A percentile compares a stretch with the other conserved stretches of the same genome.
phyloP scores from a whole-genome alignment of 2,329 filamentous ascomycete genomes.

The Coleophoma cylindrospora region DNA sequence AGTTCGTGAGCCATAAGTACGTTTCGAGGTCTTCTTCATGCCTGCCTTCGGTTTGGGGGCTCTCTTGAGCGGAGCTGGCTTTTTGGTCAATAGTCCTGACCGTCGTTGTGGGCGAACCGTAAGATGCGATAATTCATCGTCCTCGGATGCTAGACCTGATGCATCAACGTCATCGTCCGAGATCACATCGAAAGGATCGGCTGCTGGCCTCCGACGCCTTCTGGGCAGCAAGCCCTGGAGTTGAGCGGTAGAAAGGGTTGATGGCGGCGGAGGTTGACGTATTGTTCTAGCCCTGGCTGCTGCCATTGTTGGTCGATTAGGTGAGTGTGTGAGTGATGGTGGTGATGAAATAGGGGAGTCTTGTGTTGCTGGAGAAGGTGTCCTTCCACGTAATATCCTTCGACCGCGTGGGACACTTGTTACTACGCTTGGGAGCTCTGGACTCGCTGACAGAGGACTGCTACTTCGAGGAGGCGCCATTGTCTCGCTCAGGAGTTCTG shows the following conservation, averaged over 20 bases:
- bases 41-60: conserved; percentile 17
- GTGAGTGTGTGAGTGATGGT: conserved; percentile 62
- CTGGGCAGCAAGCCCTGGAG: conserved; percentile 31
- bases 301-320: conserved; percentile 34
- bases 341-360: conserved; percentile 46
- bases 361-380: conserved; percentile 17
- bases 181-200: conserved; percentile 32
- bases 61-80: conserved; percentile 18
- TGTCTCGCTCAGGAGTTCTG: conserved; percentile 24
- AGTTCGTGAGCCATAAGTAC: conserved; percentile 43
- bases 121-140: conserved; percentile 50
- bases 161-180: conserved; percentile 41
- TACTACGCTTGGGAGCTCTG: conserved; percentile 8
- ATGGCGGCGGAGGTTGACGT: conserved; percentile 14
- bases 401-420: conserved; percentile 13
- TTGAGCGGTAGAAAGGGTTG: conserved; percentile 26
- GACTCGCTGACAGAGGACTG: conserved; percentile 18
- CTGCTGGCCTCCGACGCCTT: conserved; percentile 20
- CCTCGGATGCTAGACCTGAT: conserved; percentile 42
- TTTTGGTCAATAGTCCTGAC: conserved; percentile 13
- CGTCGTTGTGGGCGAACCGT: conserved; percentile 32
- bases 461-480: conserved; percentile 28
- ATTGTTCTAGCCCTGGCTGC: conserved; percentile 10
- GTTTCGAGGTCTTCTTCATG: conserved; percentile 16
- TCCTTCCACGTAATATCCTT: conserved; percentile 17